phyloP scores from a whole-genome alignment of 352 stramenopile genomes.

The Phytophthora sp. region DNA sequence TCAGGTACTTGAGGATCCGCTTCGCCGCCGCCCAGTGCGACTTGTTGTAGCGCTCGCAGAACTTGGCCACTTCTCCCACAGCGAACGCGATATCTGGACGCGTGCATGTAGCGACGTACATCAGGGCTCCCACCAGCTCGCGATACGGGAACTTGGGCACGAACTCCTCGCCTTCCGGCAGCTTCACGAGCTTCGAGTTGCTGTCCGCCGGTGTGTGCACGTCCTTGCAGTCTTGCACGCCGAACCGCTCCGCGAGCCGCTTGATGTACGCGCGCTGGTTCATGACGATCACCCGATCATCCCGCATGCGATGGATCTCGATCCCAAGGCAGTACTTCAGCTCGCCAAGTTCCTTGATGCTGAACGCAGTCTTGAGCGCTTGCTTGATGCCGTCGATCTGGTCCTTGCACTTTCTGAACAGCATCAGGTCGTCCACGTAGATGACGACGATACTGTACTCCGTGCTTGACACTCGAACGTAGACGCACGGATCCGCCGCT shows the following conservation, averaged over 20 bases:
- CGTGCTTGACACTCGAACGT: background rate
- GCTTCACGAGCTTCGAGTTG: conserved; percentile 1
- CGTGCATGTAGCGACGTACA: conserved; percentile 2
- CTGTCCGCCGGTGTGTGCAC: conserved; percentile 3
- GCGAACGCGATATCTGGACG: background rate
- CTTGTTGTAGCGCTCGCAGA: background rate
- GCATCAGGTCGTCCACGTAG: background rate
- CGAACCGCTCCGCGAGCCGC: background rate
- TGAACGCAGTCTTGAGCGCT: background rate
- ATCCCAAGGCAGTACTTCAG: background rate
- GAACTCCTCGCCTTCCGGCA: background rate
- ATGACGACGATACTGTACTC: conserved; percentile 3
- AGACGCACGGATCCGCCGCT: conserved; percentile 1
- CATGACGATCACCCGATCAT: background rate
- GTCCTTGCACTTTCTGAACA: background rate
- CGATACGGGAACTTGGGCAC: background rate
- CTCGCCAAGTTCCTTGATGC: background rate
- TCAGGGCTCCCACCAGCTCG: background rate
- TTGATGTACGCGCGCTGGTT: background rate
- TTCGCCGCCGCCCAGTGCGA: background rate
- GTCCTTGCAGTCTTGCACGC: background rate
- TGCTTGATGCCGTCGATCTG: background rate
- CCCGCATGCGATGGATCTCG: background rate
- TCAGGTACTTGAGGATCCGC: background rate
- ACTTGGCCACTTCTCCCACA: background rate